Evolutionary conservation across 2,329 filamentous ascomycete genomes (phyloP), one percentile per base, ranked within the genome.

Genomic region (Aspergillus alliaceus): DNA sequence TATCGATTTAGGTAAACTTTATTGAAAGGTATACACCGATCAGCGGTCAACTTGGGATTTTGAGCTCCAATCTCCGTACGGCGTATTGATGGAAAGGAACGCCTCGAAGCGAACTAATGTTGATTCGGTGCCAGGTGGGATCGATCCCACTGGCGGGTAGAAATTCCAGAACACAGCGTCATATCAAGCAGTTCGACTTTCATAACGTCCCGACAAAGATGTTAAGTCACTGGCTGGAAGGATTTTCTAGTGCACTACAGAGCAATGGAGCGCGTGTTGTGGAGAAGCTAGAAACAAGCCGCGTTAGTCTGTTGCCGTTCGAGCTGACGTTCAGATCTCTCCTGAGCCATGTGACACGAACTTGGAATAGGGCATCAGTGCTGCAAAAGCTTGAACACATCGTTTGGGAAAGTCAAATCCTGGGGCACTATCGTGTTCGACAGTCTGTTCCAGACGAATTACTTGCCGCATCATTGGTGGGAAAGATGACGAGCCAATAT

Each of bases 61-160:
- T 46, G 42, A 27, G 8, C 22, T 52, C 50, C 50, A 42, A 51
- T 25, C 46, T 22, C 20, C 29, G 35, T 24, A 18, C 15, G 15
- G 37, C 18, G 31, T 20, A 49, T 27, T 46, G 25, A 22, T 34
- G 40, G 35, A 15, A 46, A 31, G 39, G 5, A 24, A 31, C 25
- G 31, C 39, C 24, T 40, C 24, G 53, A 56, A 58, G 44, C 34
- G 25, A 57, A 49, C 34, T 49, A 34, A 27, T 50, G 47, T 44
- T 52, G 59, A 48, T 54, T 50, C 32, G 37, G 25, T 32, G 29
- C 34, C n/a, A 42, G 27, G 42, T 55, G 53, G 56, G 47, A 54
- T 53, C 29, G 24, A 52, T 60, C 58, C 57, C 57, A 66, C 60
- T 64, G 59, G 60, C 12, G 52, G 55, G 42, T 54, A 53, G 20